Evolutionary conservation across 2,329 filamentous ascomycete genomes (phyloP).

Genomic region (Xylaria polymorpha): DNA sequence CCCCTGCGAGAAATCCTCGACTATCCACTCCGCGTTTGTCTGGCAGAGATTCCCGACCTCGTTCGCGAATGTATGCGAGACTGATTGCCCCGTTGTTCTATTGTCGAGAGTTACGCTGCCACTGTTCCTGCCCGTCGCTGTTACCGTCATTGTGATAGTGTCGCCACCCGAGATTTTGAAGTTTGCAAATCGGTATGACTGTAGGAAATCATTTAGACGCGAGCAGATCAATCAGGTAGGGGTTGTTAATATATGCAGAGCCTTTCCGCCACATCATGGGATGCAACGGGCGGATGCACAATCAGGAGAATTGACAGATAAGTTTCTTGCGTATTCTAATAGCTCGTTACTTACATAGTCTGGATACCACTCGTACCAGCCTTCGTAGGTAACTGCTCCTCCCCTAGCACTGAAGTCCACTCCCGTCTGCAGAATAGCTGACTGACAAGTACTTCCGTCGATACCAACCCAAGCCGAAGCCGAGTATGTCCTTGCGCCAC

Average conservation of each 20-base stretch:
- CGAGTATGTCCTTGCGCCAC: conserved; percentile 38
- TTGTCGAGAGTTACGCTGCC: conserved; percentile 52
- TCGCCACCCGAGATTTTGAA: conserved; percentile 54
- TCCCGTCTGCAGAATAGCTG: conserved; percentile 67
- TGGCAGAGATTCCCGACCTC: conserved; percentile 59
- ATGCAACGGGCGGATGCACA: not conserved
- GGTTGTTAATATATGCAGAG: not conserved
- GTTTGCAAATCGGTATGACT: conserved; percentile 61
- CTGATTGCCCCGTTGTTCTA: conserved; percentile 61
- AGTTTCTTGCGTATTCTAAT: not conserved
- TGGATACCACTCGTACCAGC: conserved; percentile 72
- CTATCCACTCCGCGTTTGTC: conserved; percentile 72
- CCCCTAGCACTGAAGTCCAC: conserved; percentile 64
- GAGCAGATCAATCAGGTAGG: not conserved
- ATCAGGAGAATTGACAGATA: not conserved
- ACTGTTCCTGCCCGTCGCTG: conserved; percentile 33
- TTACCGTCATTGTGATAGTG: conserved; percentile 46
- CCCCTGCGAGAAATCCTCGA: conserved; percentile 63
- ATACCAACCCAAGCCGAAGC: conserved; percentile 66
- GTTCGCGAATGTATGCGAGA: conserved; percentile 62
- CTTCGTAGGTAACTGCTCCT: conserved; percentile 57
- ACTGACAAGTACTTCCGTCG: conserved; percentile 67
- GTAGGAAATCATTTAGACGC: conserved; percentile 1
- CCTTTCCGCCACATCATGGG: not conserved
- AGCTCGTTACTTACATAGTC: conserved; percentile 54